phyloP scores from a whole-genome alignment of 352 stramenopile genomes.

The Pythium graminicola region DNA sequence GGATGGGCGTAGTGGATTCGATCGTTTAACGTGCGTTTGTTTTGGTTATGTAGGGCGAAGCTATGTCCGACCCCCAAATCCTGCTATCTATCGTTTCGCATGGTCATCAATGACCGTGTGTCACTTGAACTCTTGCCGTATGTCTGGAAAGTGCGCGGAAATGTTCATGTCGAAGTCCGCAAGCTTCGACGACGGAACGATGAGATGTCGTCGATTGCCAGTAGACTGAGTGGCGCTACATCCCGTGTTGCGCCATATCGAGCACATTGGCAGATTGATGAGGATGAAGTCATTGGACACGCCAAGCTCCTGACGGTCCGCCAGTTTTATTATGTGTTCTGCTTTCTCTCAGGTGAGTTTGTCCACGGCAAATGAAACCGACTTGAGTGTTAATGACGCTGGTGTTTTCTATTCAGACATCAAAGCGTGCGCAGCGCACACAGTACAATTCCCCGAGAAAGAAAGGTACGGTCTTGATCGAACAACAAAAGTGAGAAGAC shows the following conservation, averaged over 20 bases:
- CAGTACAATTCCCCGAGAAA: slow-evolving; percentile 46
- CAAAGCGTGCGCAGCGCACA: slow-evolving; percentile 55
- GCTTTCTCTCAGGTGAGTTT: slow-evolving; percentile 50
- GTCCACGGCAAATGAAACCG: no score
- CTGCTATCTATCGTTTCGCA: slow-evolving; percentile 65
- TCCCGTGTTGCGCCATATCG: background rate
- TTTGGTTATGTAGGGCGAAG: slow-evolving; percentile 27
- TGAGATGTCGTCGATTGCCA: slow-evolving; percentile 20
- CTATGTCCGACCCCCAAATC: slow-evolving; percentile 70
- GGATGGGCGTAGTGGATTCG: background rate
- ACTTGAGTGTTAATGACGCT: slow-evolving; percentile 2
- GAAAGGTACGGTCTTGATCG: slow-evolving; percentile 18
- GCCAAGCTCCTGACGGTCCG: slow-evolving; percentile 58
- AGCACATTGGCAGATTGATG: background rate
- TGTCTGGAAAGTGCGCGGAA: slow-evolving; percentile 61
- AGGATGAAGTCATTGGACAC: slow-evolving; percentile 42
- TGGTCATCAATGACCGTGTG: slow-evolving; percentile 58
- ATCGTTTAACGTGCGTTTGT: background rate
- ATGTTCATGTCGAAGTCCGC: slow-evolving; percentile 64
- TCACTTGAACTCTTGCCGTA: slow-evolving; percentile 62
- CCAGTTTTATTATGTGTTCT: slow-evolving; percentile 83
- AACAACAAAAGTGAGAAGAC: no score
- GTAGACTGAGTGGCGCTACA: slow-evolving; percentile 4
- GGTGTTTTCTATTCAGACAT: slow-evolving; percentile 29
- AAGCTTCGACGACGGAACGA: slow-evolving; percentile 57